phyloP scores from a whole-genome alignment of 2,329 filamentous ascomycete species.

The Aspergillus novoparasiticus region DNA sequence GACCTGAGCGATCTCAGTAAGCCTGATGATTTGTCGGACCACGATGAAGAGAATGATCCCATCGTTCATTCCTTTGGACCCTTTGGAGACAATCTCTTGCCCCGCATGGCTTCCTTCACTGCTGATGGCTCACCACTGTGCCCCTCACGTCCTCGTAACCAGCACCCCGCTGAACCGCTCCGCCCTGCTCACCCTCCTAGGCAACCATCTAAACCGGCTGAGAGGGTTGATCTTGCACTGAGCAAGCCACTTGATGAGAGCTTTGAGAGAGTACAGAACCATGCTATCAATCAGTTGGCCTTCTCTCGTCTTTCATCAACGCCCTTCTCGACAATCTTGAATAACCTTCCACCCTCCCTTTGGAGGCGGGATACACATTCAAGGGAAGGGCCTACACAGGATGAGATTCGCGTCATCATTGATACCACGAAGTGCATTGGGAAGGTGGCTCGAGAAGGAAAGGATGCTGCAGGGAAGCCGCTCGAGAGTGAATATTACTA shows the following conservation, averaged over 20 bases:
- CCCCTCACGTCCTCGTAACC: conserved; percentile 34
- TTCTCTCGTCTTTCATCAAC: conserved; percentile 92
- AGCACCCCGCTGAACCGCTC: conserved; percentile 34
- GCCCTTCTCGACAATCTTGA: conserved; percentile 84
- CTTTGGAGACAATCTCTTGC: conserved; percentile 82
- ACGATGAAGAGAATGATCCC: conserved; percentile 92
- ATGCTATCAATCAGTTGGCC: conserved; percentile 92
- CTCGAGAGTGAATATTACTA: conserved; percentile 99
- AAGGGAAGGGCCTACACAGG: conserved; percentile 56
- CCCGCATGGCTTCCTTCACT: conserved; percentile 76
- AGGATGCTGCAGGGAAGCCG: conserved; percentile 90
- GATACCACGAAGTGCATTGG: conserved; percentile 78
- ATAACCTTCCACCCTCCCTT: conserved; percentile 72
- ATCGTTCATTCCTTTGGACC: conserved; percentile 90
- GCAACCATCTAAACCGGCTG: conserved; percentile 28
- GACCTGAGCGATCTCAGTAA: conserved; percentile 40
- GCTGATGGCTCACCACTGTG: conserved; percentile 65
- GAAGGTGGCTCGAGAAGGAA: conserved; percentile 85
- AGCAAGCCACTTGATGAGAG: conserved; percentile 30
- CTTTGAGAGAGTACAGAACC: conserved; percentile 61
- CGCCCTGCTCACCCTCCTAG: conserved; percentile 35
- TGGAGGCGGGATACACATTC: conserved; percentile 53
- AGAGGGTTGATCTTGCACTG: conserved; percentile 18
- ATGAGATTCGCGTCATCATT: conserved; percentile 70
- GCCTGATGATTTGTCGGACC: conserved; percentile 70